phyloP scores from a whole-genome alignment of 768 basidiomycete species.

The Lepiota venenata region DNA sequence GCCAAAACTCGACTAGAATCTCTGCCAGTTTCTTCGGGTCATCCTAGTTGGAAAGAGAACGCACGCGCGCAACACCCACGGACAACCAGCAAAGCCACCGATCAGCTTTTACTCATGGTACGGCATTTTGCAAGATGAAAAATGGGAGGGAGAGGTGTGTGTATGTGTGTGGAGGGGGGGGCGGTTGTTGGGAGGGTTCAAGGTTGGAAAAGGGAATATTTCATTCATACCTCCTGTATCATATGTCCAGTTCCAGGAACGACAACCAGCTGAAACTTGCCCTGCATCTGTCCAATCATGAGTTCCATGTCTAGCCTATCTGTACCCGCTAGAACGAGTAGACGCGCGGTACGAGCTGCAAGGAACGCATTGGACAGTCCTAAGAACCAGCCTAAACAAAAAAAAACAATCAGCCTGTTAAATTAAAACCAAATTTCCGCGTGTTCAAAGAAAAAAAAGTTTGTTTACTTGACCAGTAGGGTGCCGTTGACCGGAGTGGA shows the following conservation, averaged over 20 bases:
- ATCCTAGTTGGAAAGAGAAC: slow-evolving; percentile 49
- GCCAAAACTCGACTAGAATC: slow-evolving; percentile 87
- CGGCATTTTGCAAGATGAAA: too few species aligned
- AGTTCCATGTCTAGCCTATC: slow-evolving; percentile 90
- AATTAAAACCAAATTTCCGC: not conserved
- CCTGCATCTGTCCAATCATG: slow-evolving; percentile 97
- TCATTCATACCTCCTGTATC: slow-evolving; percentile 72
- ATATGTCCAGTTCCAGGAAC: slow-evolving; percentile 89
- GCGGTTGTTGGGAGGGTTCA: too few species aligned
- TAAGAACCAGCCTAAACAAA: slow-evolving; percentile 79
- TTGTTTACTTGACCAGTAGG: slow-evolving; percentile 82
- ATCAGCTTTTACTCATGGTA: too few species aligned
- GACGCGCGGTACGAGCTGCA: slow-evolving; percentile 69
- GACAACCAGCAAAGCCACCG: too few species aligned
- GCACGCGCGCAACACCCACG: not conserved
- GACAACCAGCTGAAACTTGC: slow-evolving; percentile 93
- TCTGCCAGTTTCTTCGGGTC: slow-evolving; percentile 79
- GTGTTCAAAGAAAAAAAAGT: not conserved
- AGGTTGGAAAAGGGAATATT: too few species aligned
- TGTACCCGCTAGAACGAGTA: slow-evolving; percentile 89
- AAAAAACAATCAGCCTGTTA: not conserved
- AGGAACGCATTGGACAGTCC: slow-evolving; percentile 82
- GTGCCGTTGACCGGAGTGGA: slow-evolving; percentile 76
- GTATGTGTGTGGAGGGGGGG: too few species aligned
- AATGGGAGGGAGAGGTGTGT: too few species aligned